A percentile compares a stretch with the other conserved stretches of the same genome.
Conservation (phyloP, 2,329 filamentous ascomycete species). For the Ciborinia camelliae region DNA sequence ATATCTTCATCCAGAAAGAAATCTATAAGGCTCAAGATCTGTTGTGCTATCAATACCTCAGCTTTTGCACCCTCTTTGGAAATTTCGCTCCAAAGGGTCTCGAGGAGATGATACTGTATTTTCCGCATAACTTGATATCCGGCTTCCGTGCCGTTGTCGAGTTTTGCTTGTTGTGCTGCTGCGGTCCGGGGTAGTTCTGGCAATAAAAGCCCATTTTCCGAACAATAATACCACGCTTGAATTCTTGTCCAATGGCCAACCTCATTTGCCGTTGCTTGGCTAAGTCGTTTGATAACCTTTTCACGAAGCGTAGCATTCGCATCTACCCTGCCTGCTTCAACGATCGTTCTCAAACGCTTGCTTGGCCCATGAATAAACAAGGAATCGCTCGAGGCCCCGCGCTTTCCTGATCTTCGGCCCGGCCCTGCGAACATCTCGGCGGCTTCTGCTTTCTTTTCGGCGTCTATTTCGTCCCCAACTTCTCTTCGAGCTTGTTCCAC, state of each 20-base stretch:
- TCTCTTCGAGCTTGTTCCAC: not conserved
- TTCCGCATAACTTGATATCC: not conserved
- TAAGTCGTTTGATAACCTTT: not conserved
- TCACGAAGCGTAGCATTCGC: not conserved
- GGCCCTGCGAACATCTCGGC: not conserved
- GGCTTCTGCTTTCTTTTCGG: constrained; percentile 6
- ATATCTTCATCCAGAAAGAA: constrained; percentile 5
- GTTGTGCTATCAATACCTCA: not conserved
- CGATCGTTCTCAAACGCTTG: constrained; percentile 8
- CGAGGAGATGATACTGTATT: constrained; percentile 1
- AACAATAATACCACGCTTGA: constrained; percentile 14
- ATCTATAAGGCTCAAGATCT: not conserved
- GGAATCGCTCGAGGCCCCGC: not conserved
- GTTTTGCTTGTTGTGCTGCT: constrained; percentile 15
- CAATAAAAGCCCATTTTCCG: not conserved
- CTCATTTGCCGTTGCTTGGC: constrained; percentile 6
- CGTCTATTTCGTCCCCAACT: not conserved
- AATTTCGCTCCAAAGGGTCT: constrained; percentile 5
- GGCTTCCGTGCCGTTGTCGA: not conserved
- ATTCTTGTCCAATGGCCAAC: constrained; percentile 15
- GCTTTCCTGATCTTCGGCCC: not conserved
- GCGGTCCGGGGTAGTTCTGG: not conserved
- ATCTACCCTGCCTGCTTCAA: not conserved
- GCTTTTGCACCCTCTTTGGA: not conserved
- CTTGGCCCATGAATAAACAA: not conserved